Base-by-base conservation (phyloP, 129 eudicot genomes). In the Tagetes erecta region DNA sequence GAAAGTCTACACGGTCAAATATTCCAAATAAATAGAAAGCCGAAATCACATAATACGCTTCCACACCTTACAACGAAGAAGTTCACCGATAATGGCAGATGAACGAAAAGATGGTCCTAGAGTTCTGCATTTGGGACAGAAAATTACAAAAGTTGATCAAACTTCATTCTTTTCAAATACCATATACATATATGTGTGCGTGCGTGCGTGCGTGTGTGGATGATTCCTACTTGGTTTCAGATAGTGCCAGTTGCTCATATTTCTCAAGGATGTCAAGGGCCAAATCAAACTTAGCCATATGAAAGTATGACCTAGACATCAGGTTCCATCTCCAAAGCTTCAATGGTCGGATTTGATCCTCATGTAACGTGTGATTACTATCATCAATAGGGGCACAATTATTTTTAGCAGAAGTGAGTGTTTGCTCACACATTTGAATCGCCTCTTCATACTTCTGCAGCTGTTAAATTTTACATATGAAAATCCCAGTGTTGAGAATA, bases 361-460 rank as follows among this genome's bases (percentile, higher is more conserved):
- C 85, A 53, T 71, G 45, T 75, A 71, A 49, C 30, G 39, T 35
- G 35, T 69, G 68, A 64, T 70, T 64, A 50, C 39, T 64, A 67
- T 57, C 62, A 78, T 9, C 68, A 55, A 35, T 33, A 36, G 74
- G 38, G n/a, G 50, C 59, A 55, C 83, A 78, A 77, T 81, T 93
- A 77, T 76, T 86, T 79, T 83, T 83, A 52, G 97, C 91, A 72
- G 73, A 78, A 53, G 52, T 80, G 78, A 86, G 87, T 59, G 91
- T 86, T 83, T 86, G 80, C 81, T 88, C 96, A 81, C 98, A 94
- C 51, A 90, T 70, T 82, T 83, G 74, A 78, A 94, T 84, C 67
- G 68, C 93, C 66, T 93, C 91, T 36, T 84, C 91, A 83, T 90
- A 82, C 84, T 75, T 93, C 62, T 67, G 75, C 78, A 90, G 68